phyloP scores from a whole-genome alignment of 208 protist species.

The Phytomonas sp. region DNA sequence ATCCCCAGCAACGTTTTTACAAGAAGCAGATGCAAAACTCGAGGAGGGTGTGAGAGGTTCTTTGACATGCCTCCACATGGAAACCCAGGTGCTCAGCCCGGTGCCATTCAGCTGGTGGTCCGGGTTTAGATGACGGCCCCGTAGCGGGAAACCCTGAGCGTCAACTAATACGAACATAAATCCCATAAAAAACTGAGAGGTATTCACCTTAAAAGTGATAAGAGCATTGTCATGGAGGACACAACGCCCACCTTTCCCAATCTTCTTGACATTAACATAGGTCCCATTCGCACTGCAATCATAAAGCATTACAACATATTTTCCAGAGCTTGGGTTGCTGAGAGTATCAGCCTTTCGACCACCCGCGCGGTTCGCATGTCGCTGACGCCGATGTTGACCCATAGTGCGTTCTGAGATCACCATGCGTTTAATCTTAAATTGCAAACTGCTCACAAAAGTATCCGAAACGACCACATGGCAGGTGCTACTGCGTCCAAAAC shows the following conservation, averaged over 20 bases:
- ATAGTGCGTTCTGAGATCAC: conserved; percentile 8
- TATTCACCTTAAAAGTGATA: conserved; percentile 81
- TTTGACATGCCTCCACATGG: neutral
- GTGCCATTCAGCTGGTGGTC: conserved; percentile 11
- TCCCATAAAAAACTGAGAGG: conserved; percentile 78
- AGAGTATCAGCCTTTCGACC: neutral
- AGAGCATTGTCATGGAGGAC: conserved; percentile 62
- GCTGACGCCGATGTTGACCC: neutral
- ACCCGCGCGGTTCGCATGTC: neutral
- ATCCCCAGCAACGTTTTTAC: neutral
- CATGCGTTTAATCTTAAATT: conserved; percentile 67
- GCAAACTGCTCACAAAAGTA: conserved; percentile 74
- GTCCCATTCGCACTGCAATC: conserved; percentile 84
- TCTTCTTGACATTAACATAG: conserved; percentile 83
- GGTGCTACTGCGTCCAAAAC: conserved; percentile 80
- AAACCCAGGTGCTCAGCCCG: conserved; percentile 13
- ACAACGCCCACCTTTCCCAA: conserved; percentile 68
- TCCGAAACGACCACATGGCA: conserved; percentile 62
- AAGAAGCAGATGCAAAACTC: neutral
- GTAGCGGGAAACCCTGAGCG: conserved; percentile 46
- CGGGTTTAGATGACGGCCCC: conserved; percentile 3
- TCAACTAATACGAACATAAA: conserved; percentile 80
- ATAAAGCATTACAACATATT: conserved; percentile 34
- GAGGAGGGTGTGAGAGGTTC: conserved; percentile 1
- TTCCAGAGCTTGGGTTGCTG: neutral